phyloP scores from a whole-genome alignment of 164 flowering plant genomes.

The Protea cynaroides region DNA sequence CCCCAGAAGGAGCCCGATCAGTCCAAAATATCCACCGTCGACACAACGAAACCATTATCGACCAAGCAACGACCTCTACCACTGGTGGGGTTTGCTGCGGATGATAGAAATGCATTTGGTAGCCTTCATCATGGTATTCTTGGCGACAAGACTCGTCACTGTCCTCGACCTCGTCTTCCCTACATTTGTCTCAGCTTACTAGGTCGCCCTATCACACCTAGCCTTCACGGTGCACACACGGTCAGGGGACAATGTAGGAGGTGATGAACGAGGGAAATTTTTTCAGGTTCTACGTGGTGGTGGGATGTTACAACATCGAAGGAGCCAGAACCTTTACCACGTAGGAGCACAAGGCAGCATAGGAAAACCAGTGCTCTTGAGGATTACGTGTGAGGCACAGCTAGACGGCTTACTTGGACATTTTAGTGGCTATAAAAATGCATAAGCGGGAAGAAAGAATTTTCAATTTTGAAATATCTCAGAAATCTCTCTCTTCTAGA shows the following conservation, averaged over 20 bases:
- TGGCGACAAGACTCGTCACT: constrained; percentile 87
- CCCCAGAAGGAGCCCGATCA: constrained; percentile 32
- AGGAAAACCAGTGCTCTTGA: too few species aligned
- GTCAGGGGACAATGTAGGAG: constrained; percentile 7
- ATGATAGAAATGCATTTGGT: constrained; percentile 89
- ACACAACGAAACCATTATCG: too few species aligned
- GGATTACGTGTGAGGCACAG: too few species aligned
- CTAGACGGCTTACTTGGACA: too few species aligned
- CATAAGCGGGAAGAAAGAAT: too few species aligned
- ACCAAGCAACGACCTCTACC: constrained; percentile 29
- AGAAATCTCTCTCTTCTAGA: too few species aligned
- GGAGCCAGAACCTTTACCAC: too few species aligned
- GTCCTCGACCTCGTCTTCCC: constrained; percentile 75
- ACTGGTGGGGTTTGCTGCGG: constrained; percentile 89
- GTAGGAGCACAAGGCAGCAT: too few species aligned
- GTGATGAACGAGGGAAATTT: constrained; percentile 30
- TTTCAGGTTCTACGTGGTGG: constrained; percentile 53
- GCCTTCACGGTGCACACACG: constrained; percentile 69
- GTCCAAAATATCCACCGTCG: neutral
- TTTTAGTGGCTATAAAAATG: too few species aligned
- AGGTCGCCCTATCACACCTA: constrained; percentile 52
- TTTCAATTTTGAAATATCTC: too few species aligned
- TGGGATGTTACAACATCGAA: too few species aligned
- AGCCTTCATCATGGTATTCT: constrained; percentile 94
- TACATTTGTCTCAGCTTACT: constrained; percentile 50